Evolutionary conservation across 805 yeast genomes (phyloP), one percentile per base, ranked within the genome.

Genomic region (Sugiyamaella floridensis): DNA sequence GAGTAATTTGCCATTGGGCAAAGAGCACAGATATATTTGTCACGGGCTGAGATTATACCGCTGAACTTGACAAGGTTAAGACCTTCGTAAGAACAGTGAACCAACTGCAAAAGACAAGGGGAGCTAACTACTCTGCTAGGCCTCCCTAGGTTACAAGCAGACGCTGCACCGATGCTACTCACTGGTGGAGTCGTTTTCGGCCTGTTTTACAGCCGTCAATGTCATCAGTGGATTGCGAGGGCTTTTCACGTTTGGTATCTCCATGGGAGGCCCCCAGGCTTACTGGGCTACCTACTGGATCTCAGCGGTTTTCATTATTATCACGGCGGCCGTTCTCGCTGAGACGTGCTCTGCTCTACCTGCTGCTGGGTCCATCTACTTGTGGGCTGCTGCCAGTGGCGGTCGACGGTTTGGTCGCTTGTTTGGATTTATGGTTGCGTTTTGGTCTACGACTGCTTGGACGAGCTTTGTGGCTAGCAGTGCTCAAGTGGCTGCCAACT

Each of bases 401-500:
- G 63, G 63, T 2, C 57, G 46, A 3, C 45, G 48, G 28, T 55
- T 55, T 43, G 59, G 61, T 18, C 49, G 63, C 11, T 49, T 60
- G 43, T 47, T 58, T 41, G 60, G 61, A 5, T 58, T 58, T 43
- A 42, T 58, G 14, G 63, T 60, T 12, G 63, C 63, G 4, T 58
- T 56, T 52, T 60, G 63, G 63, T 55, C 63, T 8, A 37, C 58
- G 1, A 55, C 58, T n/a, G 63, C 63, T 2, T 60, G 63, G 63
- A 58, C 60, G 5, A 55, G 56, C 28, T 60, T 60, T 45, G 52
- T 60, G 22, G 59, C 62, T 4, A 45, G 55, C 32, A 48, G 40
- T 34, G 15, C 54, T 40, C 61, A 58, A 48, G 52, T 46, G 16
- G 55, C 56, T 15, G 56, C 58, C 22, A 57, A 58, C 40, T 60